Evolutionary conservation across 345 rosid species (phyloP).

Genomic region (thale cress (Arabidopsis thaliana)): DNA sequence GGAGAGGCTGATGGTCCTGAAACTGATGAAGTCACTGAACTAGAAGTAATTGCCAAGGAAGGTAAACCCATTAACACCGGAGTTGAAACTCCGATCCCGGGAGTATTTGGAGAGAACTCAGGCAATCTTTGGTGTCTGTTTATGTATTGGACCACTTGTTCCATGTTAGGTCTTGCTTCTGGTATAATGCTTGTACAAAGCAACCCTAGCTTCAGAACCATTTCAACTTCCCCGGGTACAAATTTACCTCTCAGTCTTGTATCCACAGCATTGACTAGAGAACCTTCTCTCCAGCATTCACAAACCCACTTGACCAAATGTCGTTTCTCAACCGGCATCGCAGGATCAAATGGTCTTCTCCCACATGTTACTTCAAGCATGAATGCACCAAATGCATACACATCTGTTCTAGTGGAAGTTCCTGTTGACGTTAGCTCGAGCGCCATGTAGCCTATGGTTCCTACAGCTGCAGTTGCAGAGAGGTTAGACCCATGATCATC

Average conservation of each 20-base stretch:
- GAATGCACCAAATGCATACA: slow-evolving; percentile 54
- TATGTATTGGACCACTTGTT: slow-evolving; percentile 35
- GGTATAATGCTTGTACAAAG: slow-evolving; percentile 47
- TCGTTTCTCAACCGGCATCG: slow-evolving; percentile 25
- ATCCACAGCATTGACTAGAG: slow-evolving; percentile 42
- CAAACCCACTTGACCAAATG: slow-evolving; percentile 46
- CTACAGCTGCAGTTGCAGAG: slow-evolving; percentile 53
- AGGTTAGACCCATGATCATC: slow-evolving; percentile 49
- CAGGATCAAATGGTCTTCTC: slow-evolving; percentile 51
- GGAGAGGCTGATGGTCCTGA: slow-evolving; percentile 26
- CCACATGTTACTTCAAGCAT: slow-evolving; percentile 59
- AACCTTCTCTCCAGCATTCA: slow-evolving; percentile 45
- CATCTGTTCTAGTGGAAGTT: slow-evolving; percentile 46
- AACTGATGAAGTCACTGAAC: slow-evolving; percentile 27
- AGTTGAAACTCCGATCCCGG: slow-evolving; percentile 28
- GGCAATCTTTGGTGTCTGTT: slow-evolving; percentile 30
- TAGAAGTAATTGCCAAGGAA: slow-evolving; percentile 15
- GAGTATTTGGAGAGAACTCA: slow-evolving; percentile 29
- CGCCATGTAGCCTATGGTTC: slow-evolving; percentile 62
- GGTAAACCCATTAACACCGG: slow-evolving; percentile 34
- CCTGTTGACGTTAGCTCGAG: slow-evolving; percentile 53
- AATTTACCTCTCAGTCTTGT: slow-evolving; percentile 37
- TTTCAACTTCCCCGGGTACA: slow-evolving; percentile 42
- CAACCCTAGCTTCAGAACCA: slow-evolving; percentile 51
- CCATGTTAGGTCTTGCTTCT: slow-evolving; percentile 44